Percentiles rank a stretch among this genome's conserved stretches.
Conservation (phyloP, 768 basidiomycete species). For the Fibroporia radiculosa region DNA sequence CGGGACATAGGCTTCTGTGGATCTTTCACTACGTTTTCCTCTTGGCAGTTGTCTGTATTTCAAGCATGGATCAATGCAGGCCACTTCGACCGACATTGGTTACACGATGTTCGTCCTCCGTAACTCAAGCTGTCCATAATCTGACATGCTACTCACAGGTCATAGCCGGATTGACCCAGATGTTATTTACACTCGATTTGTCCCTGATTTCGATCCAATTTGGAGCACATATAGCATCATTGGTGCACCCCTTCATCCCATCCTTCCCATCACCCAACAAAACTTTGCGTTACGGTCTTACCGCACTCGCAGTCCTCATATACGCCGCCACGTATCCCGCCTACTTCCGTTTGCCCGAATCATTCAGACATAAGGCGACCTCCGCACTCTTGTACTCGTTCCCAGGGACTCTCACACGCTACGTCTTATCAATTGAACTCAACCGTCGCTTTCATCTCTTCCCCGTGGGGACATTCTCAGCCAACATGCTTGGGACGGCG, state of each 20-base stretch:
- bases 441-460: slow-evolving; percentile 58
- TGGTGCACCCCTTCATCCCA: slow-evolving; percentile 34
- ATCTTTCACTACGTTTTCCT: slow-evolving; percentile 92
- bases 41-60: slow-evolving; percentile 90
- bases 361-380: slow-evolving; percentile 71
- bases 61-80: slow-evolving; percentile 72
- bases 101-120: slow-evolving; percentile 55
- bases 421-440: slow-evolving; percentile 61
- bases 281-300: slow-evolving; percentile 41
- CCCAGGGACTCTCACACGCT: slow-evolving; percentile 83
- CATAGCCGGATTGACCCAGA: slow-evolving; percentile 78
- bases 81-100: slow-evolving; percentile 47
- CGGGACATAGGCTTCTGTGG: slow-evolving; percentile 75
- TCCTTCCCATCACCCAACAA: slow-evolving; percentile 33
- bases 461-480: slow-evolving; percentile 73
- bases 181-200: slow-evolving; percentile 69
- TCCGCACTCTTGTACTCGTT: slow-evolving; percentile 86
- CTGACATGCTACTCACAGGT: slow-evolving; percentile 39
- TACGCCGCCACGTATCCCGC: slow-evolving; percentile 73
- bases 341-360: slow-evolving; percentile 65
- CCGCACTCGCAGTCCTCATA: slow-evolving; percentile 47
- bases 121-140: background rate
- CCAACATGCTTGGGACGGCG: slow-evolving; percentile 76
- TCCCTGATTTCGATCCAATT: slow-evolving; percentile 72
- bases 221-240: slow-evolving; percentile 55